Evolutionary conservation across 495 filamentous ascomycete genomes (phyloP).

Genomic region (Physcia stellaris): DNA sequence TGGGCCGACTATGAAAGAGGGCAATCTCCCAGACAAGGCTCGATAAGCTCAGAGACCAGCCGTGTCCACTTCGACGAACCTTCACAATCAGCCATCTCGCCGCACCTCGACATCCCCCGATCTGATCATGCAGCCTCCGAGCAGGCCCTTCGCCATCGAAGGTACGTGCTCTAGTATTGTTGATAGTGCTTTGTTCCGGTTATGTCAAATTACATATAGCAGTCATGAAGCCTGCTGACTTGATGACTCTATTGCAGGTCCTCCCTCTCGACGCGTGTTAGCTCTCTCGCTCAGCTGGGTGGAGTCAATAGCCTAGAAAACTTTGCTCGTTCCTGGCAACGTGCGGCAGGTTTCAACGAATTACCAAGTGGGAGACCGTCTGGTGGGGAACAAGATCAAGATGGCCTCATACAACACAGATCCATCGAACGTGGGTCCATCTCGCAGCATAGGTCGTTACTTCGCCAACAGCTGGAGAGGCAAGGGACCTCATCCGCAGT

Average conservation of each 20-base stretch:
- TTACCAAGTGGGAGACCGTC: conserved; percentile 63
- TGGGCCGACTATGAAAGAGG: conserved; percentile 29
- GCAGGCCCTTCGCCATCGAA: conserved; percentile 6
- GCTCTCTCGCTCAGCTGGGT: conserved; percentile 60
- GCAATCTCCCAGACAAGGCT: conserved; percentile 20
- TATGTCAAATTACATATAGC: too few relatives aligned
- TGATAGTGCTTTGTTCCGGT: too few relatives aligned
- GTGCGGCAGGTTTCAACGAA: conserved; percentile 79
- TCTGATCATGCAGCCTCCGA: conserved; percentile 5
- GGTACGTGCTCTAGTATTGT: too few relatives aligned
- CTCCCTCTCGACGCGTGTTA: conserved; percentile 60
- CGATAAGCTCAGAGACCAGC: conserved; percentile 21
- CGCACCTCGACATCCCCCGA: conserved; percentile 9
- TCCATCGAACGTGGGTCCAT: conserved; percentile 19
- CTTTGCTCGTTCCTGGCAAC: conserved; percentile 87
- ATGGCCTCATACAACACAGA: conserved; percentile 23
- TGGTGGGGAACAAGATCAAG: conserved; percentile 44
- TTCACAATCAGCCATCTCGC: conserved; percentile 11
- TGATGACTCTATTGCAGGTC: conserved; percentile 16
- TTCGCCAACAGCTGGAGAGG: conserved; percentile 29
- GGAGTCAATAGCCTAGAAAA: conserved; percentile 90
- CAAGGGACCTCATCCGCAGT: conserved; percentile 7
- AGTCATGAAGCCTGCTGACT: neutral
- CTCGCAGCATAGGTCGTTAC: conserved; percentile 26
- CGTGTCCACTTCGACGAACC: conserved; percentile 23